Evolutionary conservation across 2,329 filamentous ascomycete genomes (phyloP).

Genomic region (Bipolaris oryzae): DNA sequence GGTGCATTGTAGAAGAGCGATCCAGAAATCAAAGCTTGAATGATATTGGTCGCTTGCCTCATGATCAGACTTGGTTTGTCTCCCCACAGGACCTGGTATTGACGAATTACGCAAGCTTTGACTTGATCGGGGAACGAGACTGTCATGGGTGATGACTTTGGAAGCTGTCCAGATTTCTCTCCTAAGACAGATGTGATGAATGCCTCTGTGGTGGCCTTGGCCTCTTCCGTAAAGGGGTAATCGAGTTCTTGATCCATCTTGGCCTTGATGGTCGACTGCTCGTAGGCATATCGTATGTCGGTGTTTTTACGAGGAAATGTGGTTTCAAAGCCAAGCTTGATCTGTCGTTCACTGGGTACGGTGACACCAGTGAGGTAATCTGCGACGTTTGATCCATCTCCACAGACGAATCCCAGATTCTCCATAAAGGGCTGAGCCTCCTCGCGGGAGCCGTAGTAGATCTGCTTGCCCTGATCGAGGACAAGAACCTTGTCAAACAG

Average conservation of each 20-base stretch:
- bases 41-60: conserved; percentile 64
- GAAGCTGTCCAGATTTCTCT: conserved; percentile 63
- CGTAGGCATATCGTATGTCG: conserved; percentile 56
- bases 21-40: conserved; percentile 67
- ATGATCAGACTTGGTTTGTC: conserved; percentile 69
- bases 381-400: conserved; percentile 67
- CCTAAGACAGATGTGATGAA: conserved; percentile 61
- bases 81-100: conserved; percentile 70
- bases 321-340: conserved; percentile 49
- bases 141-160: conserved; percentile 61
- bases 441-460: conserved; percentile 70
- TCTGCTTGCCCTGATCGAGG: conserved; percentile 75
- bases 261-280: conserved; percentile 56
- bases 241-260: conserved; percentile 63
- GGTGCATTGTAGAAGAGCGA: conserved; percentile 72
- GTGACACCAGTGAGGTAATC: conserved; percentile 81
- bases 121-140: conserved; percentile 53
- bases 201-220: conserved; percentile 46
- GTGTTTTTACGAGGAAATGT: conserved; percentile 51
- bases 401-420: conserved; percentile 69
- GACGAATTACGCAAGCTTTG: conserved; percentile 61
- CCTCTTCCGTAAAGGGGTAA: conserved; percentile 60
- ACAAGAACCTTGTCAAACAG: conserved; percentile 75
- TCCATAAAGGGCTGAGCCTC: conserved; percentile 70
- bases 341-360: conserved; percentile 50